phyloP scores from a whole-genome alignment of 371 early-diverging fungal species.

The Zancudomyces culisetae region DNA sequence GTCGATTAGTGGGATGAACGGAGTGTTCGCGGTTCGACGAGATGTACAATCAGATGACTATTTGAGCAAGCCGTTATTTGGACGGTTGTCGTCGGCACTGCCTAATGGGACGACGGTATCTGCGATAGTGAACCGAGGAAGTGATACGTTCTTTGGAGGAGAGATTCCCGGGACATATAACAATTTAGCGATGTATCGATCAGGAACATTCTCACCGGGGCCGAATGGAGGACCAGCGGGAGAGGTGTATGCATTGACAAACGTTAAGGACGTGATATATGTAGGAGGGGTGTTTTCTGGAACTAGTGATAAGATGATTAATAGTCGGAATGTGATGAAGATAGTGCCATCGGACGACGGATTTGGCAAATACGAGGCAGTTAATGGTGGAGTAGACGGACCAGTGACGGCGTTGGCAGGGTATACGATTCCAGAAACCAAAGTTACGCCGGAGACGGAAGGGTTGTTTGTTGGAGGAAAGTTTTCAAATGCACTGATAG shows the following conservation, averaged over 20 bases:
- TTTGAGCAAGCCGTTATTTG: constrained; percentile 9
- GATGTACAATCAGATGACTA: constrained; percentile 2
- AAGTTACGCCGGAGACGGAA: constrained; percentile 2
- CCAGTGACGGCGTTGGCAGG: constrained; percentile 8
- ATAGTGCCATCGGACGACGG: constrained; percentile 10
- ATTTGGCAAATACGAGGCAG: constrained; percentile 8
- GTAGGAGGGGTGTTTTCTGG: constrained; percentile 17
- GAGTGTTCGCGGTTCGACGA: constrained; percentile 9
- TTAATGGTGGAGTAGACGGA: constrained; percentile 11
- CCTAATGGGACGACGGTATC: constrained; percentile 13
- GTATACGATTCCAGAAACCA: constrained; percentile 3
- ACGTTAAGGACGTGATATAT: constrained; percentile 8
- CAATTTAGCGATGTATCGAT: constrained; percentile 10
- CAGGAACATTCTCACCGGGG: constrained; percentile 4
- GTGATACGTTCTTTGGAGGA: constrained; percentile 10
- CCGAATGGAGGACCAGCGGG: constrained; percentile 12
- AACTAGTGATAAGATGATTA: constrained; percentile 8
- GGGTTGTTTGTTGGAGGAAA: constrained; percentile 10
- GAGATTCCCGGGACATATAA: constrained; percentile 7
- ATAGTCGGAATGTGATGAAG: constrained; percentile 13
- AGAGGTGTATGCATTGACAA: constrained; percentile 11
- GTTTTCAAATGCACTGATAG: constrained; percentile 5
- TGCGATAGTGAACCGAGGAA: constrained; percentile 4
- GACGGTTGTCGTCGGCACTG: constrained; percentile 6
- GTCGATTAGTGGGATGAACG: constrained; percentile 14